Conservation (phyloP, 768 basidiomycete species). For the Russula sp. region DNA sequence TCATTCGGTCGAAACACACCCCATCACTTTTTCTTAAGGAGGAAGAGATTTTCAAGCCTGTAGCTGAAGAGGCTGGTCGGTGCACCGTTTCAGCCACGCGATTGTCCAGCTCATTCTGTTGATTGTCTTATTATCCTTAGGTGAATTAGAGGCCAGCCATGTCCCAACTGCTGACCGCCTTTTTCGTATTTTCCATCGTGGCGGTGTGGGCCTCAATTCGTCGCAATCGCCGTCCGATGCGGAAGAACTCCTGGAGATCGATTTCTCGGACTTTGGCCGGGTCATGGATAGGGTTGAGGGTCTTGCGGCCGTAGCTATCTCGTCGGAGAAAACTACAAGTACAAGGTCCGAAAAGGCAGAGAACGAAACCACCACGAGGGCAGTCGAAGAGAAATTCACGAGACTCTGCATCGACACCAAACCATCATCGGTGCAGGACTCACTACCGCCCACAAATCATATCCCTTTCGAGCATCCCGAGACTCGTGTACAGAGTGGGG, state of each 20-base stretch:
- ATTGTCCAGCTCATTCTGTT: neutral
- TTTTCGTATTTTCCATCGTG: slow-evolving; percentile 50
- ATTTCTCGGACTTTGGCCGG: slow-evolving; percentile 55
- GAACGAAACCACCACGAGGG: slow-evolving; percentile 2
- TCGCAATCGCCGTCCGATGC: slow-evolving; percentile 15
- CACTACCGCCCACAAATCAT: neutral
- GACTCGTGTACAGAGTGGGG: slow-evolving; percentile 9
- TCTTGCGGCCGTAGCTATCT: slow-evolving; percentile 25
- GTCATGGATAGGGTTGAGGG: slow-evolving; percentile 37
- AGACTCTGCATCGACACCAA: slow-evolving; percentile 34
- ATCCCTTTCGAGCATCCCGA: slow-evolving; percentile 11
- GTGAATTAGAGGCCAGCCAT: slow-evolving; percentile 44
- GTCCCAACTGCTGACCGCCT: slow-evolving; percentile 68
- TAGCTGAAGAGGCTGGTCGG: slow-evolving; percentile 46
- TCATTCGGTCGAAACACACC: slow-evolving; percentile 53
- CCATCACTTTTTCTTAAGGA: slow-evolving; percentile 45
- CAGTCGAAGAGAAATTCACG: slow-evolving; percentile 32
- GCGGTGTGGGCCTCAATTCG: neutral
- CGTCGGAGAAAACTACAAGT: slow-evolving; percentile 5
- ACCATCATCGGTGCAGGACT: neutral
- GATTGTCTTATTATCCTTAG: slow-evolving; percentile 26
- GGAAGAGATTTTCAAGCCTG: slow-evolving; percentile 54
- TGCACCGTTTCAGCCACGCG: neutral
- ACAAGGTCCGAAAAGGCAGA: neutral
- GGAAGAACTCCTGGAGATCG: slow-evolving; percentile 35